phyloP scores from a whole-genome alignment of 1,284 basidiomycete species.

The Cutaneotrichosporon cutaneum region DNA sequence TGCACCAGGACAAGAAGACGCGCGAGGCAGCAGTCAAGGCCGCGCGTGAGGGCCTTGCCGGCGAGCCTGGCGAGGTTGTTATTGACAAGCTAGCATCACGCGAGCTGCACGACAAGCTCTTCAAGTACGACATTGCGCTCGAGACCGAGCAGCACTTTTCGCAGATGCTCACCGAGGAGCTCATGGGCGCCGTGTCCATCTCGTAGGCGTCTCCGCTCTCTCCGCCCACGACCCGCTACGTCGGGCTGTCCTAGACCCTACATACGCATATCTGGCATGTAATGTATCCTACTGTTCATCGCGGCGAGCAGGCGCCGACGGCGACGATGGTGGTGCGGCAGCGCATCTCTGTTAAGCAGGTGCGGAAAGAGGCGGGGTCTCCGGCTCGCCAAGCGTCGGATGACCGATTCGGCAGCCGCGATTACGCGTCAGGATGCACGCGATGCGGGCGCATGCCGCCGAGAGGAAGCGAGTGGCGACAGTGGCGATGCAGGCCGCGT shows the following conservation, averaged over 20 bases:
- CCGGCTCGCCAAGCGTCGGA: no score
- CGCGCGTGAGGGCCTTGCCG: not conserved
- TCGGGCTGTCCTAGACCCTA: not conserved
- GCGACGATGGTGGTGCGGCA: no score
- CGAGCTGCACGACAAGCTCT: conserved; percentile 32
- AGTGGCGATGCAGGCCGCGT: no score
- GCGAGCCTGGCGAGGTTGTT: not conserved
- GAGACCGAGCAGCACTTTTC: conserved; percentile 33
- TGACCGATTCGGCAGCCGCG: no score
- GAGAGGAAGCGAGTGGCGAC: no score
- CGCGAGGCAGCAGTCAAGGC: conserved; percentile 29
- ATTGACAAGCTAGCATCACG: conserved; percentile 12
- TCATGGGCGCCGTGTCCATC: conserved; percentile 4
- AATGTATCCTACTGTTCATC: conserved; percentile 6
- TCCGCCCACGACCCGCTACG: not conserved
- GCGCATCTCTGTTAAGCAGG: no score
- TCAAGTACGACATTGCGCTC: conserved; percentile 30
- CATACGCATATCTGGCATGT: conserved; percentile 1
- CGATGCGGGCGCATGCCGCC: no score
- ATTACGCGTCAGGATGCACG: no score
- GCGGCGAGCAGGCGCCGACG: not conserved
- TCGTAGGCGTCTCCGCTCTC: no score
- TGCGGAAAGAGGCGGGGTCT: no score
- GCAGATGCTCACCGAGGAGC: conserved; percentile 15
- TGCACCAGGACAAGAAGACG: conserved; percentile 39